Percentiles rank a stretch among this genome's conserved stretches.
phyloP scores from a whole-genome alignment of 495 filamentous ascomycete genomes.

The Bathelium albidoporum region DNA sequence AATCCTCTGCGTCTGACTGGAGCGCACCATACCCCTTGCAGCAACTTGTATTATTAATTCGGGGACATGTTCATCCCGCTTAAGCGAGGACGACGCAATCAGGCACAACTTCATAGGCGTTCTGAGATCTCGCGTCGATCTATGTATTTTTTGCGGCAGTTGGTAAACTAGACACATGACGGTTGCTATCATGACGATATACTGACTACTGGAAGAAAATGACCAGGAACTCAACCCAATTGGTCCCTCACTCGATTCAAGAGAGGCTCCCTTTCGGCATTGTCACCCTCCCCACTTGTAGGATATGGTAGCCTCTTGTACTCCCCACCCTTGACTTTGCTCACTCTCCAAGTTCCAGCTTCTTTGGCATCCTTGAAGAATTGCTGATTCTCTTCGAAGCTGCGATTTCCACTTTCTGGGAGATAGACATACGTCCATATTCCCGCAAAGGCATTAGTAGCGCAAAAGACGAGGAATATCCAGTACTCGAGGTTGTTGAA shows the following conservation, averaged over 20 bases:
- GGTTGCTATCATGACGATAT: too few relatives aligned
- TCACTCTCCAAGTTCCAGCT: slow-evolving; percentile 38
- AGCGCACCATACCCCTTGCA: too few relatives aligned
- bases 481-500: slow-evolving; percentile 47
- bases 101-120: too few relatives aligned
- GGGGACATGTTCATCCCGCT: too few relatives aligned
- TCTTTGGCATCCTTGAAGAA: slow-evolving; percentile 43
- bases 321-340: slow-evolving; percentile 37
- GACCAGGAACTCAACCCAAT: slow-evolving; percentile 11
- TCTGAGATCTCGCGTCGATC: too few relatives aligned
- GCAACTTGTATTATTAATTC: too few relatives aligned
- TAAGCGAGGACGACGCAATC: too few relatives aligned
- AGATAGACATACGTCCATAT: slow-evolving; percentile 41
- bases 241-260: slow-evolving; percentile 30
- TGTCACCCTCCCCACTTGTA: slow-evolving; percentile 25
- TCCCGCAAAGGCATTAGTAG: slow-evolving; percentile 44
- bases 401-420: slow-evolving; percentile 44
- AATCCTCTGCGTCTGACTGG: too few relatives aligned
- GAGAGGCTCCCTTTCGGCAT: slow-evolving; percentile 35
- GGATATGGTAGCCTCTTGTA: slow-evolving; percentile 37
- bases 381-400: slow-evolving; percentile 46
- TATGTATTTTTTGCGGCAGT: too few relatives aligned
- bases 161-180: too few relatives aligned
- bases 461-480: slow-evolving; percentile 45
- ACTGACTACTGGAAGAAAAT: too few relatives aligned